These are phyloP conservation scores for Plasmopara halstedii DNA, from an alignment of 352 stramenopile genomes.

Conservation along the genomic window DNA sequence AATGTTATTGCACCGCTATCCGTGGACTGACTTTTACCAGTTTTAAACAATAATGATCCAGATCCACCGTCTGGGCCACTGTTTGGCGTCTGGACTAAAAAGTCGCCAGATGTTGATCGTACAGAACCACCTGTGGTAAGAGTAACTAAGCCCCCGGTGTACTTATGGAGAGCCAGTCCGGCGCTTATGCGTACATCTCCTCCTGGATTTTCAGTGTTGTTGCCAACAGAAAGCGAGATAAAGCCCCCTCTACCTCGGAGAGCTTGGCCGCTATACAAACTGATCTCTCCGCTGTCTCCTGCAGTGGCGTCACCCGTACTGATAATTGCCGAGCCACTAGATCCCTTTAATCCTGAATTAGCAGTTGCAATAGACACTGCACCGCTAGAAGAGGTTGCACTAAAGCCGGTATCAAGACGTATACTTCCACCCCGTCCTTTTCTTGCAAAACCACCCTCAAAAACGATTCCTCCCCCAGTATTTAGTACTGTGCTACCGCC, in stretches of 20 bases:
- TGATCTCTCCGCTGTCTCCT: constrained; percentile 58
- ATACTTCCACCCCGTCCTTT: constrained; percentile 52
- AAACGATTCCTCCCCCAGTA: constrained; percentile 59
- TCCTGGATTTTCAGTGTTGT: constrained; percentile 39
- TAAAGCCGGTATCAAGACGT: constrained; percentile 37
- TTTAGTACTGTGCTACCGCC: constrained; percentile 44
- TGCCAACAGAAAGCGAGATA: constrained; percentile 45
- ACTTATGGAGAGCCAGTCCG: constrained; percentile 55
- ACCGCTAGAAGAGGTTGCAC: constrained; percentile 47
- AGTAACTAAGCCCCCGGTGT: constrained; percentile 40
- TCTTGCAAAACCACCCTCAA: constrained; percentile 65
- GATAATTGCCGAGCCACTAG: constrained; percentile 37
- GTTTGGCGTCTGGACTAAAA: constrained; percentile 52
- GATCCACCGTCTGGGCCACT: constrained; percentile 39
- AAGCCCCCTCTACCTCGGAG: constrained; percentile 50
- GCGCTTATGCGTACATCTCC: constrained; percentile 57
- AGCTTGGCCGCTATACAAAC: constrained; percentile 43
- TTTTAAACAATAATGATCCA: constrained; percentile 28
- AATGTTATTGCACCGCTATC: constrained; percentile 22
- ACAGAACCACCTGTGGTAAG: constrained; percentile 50
- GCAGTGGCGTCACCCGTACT: constrained; percentile 52
- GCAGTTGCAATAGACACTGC: constrained; percentile 39
- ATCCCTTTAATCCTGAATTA: constrained; percentile 49
- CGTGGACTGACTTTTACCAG: constrained; percentile 12
- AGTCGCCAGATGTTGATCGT: constrained; percentile 48